Conservation (phyloP, 2,329 filamentous ascomycete species). For the Penicillium vulpinum region DNA sequence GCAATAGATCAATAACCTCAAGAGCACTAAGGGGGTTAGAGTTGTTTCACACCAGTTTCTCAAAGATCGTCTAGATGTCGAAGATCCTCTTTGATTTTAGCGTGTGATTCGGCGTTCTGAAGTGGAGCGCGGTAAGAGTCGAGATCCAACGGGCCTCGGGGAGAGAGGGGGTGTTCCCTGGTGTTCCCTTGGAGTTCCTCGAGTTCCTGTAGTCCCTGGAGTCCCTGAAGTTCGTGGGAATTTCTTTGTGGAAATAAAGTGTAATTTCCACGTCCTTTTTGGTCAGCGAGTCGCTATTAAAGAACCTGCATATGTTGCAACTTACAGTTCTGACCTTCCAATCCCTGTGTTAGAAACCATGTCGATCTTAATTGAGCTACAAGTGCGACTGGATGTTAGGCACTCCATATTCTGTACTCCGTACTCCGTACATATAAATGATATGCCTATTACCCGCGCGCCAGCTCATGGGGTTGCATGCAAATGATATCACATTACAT, state of each 20-base stretch:
- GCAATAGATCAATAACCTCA: neutral
- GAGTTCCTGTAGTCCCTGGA: no score
- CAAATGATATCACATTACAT: conserved; percentile 12
- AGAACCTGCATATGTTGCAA: no score
- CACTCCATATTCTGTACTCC: no score
- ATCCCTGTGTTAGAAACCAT: neutral
- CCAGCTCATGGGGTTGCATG: conserved; percentile 8
- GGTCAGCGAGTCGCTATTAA: neutral
- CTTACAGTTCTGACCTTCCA: neutral
- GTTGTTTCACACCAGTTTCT: conserved; percentile 7
- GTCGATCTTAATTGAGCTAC: neutral
- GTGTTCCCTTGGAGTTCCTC: neutral
- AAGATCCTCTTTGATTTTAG: conserved; percentile 17
- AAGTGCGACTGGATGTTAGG: neutral
- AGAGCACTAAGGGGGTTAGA: conserved; percentile 3
- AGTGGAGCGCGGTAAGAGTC: conserved; percentile 21
- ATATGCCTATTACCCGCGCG: conserved; percentile 14
- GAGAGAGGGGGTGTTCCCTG: neutral
- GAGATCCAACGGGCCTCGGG: conserved; percentile 3
- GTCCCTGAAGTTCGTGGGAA: no score
- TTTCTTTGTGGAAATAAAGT: neutral
- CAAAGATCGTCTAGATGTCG: conserved; percentile 13
- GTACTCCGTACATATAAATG: neutral
- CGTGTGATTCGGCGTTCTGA: conserved; percentile 19
- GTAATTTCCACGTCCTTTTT: neutral